Evolutionary conservation across 2,329 filamentous ascomycete genomes (phyloP).

Genomic region (Podosphaera xanthii): DNA sequence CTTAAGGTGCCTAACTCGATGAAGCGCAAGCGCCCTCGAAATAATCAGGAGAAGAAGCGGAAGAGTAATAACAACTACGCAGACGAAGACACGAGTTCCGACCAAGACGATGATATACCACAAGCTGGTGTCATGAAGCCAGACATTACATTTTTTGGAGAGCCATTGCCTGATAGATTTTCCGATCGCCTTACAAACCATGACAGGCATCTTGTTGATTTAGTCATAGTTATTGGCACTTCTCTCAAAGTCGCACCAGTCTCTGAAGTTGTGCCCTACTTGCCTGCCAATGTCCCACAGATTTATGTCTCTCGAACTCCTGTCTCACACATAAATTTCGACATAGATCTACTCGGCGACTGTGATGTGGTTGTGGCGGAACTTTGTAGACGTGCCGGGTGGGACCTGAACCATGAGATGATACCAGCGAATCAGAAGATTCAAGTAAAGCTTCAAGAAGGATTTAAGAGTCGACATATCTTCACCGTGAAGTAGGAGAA

Average conservation of each 20-base stretch:
- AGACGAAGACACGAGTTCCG: slow-evolving; percentile 13
- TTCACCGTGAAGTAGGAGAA: slow-evolving; percentile 15
- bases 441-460: slow-evolving; percentile 27
- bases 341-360: slow-evolving; percentile 87
- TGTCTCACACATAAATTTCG: slow-evolving; percentile 77
- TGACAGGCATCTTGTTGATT: slow-evolving; percentile 59
- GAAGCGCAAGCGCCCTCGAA: slow-evolving; percentile 31
- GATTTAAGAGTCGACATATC: slow-evolving; percentile 22
- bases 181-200: slow-evolving; percentile 56
- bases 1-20: slow-evolving; percentile 27
- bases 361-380: slow-evolving; percentile 81
- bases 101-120: slow-evolving; percentile 36
- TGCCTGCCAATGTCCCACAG: slow-evolving; percentile 63
- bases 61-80: slow-evolving; percentile 7
- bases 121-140: slow-evolving; percentile 75
- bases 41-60: slow-evolving; percentile 25
- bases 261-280: slow-evolving; percentile 64
- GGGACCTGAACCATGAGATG: slow-evolving; percentile 63
- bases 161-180: slow-evolving; percentile 68
- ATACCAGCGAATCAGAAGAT: slow-evolving; percentile 46
- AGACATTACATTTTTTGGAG: slow-evolving; percentile 95
- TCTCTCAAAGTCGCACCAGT: slow-evolving; percentile 91
- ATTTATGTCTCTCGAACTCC: slow-evolving; percentile 75
- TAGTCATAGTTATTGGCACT: slow-evolving; percentile 90
- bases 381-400: slow-evolving; percentile 59